These are phyloP conservation scores for Vitis riparia DNA, from an alignment of 164 flowering plant species.

Conservation along the genomic window DNA sequence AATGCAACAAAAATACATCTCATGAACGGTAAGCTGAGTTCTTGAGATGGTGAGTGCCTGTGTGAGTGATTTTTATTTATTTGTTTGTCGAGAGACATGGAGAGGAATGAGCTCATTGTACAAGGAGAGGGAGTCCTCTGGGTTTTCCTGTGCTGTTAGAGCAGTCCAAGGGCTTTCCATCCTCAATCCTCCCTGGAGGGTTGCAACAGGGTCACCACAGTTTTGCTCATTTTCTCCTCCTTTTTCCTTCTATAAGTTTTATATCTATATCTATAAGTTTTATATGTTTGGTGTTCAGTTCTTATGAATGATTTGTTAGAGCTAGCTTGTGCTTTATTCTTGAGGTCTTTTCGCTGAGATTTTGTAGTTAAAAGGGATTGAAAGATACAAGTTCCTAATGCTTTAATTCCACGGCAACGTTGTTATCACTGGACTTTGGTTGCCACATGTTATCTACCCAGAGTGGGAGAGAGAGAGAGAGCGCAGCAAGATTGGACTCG, in stretches of 20 bases:
- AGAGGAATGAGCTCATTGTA: background rate
- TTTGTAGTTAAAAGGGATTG: background rate
- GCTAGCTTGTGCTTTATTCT: too few species aligned
- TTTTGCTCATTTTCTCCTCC: slow-evolving; percentile 8
- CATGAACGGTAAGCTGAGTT: slow-evolving; percentile 20
- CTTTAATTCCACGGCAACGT: background rate
- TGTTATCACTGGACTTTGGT: background rate
- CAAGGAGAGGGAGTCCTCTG: slow-evolving; percentile 25
- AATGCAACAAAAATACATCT: slow-evolving; percentile 4
- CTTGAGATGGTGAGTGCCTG: slow-evolving; percentile 26
- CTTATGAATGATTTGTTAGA: too few species aligned
- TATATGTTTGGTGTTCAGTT: too few species aligned
- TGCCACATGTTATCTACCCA: background rate
- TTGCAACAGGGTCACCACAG: background rate
- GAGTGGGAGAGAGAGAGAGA: background rate
- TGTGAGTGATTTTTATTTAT: slow-evolving; percentile 15
- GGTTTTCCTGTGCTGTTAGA: slow-evolving; percentile 64
- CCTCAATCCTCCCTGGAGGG: background rate
- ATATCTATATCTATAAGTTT: too few species aligned
- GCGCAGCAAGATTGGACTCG: background rate
- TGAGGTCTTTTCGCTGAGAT: background rate
- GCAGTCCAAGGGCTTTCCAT: slow-evolving; percentile 46
- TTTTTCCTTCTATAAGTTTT: background rate
- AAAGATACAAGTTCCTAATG: background rate
- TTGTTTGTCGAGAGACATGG: slow-evolving; percentile 7